phyloP scores from a whole-genome alignment of 1,139 yeast genomes.

The Magnusiomyces paraingens region DNA sequence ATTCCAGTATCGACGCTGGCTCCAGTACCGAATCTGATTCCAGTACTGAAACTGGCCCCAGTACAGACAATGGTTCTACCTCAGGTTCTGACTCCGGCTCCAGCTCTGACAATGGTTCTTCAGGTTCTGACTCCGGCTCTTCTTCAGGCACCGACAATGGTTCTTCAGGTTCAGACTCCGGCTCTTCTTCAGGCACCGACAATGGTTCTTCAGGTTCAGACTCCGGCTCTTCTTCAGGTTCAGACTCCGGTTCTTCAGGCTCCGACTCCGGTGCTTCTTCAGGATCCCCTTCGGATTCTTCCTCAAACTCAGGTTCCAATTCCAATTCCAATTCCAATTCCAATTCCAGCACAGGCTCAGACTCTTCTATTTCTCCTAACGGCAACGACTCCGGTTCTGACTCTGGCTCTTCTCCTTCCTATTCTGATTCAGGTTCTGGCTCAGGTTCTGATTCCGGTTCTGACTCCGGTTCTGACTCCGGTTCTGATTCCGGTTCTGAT shows the following conservation, averaged over 20 bases:
- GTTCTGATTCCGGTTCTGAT: neutral
- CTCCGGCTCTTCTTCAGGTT: too few relatives aligned
- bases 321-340: too few relatives aligned
- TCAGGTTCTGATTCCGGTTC: neutral
- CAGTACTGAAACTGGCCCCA: neutral
- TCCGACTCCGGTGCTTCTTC: slow-evolving; percentile 10
- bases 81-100: slow-evolving; percentile 5
- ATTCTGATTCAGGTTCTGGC: slow-evolving; percentile 7
- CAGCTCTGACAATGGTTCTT: slow-evolving; percentile 6
- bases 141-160: too few relatives aligned
- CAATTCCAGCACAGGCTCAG: too few relatives aligned
- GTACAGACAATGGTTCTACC: neutral
- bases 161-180: too few relatives aligned
- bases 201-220: too few relatives aligned
- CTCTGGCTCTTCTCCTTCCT: too few relatives aligned
- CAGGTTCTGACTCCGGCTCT: neutral
- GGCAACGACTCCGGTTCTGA: too few relatives aligned
- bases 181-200: too few relatives aligned
- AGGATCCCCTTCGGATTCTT: slow-evolving; percentile 5
- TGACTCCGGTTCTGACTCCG: neutral
- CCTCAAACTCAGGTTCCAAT: too few relatives aligned
- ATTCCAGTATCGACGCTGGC: too few relatives aligned
- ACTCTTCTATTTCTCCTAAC: too few relatives aligned
- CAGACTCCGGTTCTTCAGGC: slow-evolving; percentile 4
- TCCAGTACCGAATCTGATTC: neutral